A percentile compares a stretch with the other conserved stretches of the same genome.
Conservation (phyloP, 2,329 filamentous ascomycete genomes). For the Talaromyces sp. region DNA sequence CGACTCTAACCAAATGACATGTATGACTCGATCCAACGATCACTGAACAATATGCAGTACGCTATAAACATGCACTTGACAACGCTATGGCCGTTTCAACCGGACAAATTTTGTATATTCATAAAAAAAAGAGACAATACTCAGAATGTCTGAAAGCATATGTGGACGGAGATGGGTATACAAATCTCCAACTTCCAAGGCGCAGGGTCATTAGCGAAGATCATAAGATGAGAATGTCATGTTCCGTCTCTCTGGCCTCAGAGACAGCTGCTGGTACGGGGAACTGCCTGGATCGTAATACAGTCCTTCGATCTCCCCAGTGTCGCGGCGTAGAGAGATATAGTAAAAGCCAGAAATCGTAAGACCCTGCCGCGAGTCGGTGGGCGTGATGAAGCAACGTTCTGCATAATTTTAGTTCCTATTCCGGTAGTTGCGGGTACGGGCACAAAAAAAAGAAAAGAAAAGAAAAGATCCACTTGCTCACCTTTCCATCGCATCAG, state of each 20-base stretch:
- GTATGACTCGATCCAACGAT: background rate
- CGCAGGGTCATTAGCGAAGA: conserved; percentile 29
- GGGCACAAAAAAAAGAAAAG: no score
- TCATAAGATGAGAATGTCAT: conserved; percentile 40
- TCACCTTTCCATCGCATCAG: conserved; percentile 50
- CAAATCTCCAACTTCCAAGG: background rate
- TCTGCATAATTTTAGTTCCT: conserved; percentile 24
- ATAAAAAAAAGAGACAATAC: background rate
- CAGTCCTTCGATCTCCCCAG: conserved; percentile 44
- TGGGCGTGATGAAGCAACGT: conserved; percentile 46
- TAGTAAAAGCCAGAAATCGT: conserved; percentile 51
- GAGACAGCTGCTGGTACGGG: conserved; percentile 44
- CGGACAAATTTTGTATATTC: background rate
- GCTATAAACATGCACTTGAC: conserved; percentile 87
- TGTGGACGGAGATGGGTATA: background rate
- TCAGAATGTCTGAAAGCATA: background rate
- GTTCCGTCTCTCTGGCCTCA: conserved; percentile 36
- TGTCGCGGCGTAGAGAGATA: conserved; percentile 42
- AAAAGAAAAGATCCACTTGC: conserved; percentile 10
- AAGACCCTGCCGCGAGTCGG: conserved; percentile 42
- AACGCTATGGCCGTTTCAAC: conserved; percentile 68
- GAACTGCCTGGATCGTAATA: conserved; percentile 49
- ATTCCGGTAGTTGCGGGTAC: background rate
- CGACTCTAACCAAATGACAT: background rate
- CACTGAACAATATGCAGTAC: conserved; percentile 55